phyloP scores from a whole-genome alignment of 139 green algal genomes.

The Coccomyxa sp. region DNA sequence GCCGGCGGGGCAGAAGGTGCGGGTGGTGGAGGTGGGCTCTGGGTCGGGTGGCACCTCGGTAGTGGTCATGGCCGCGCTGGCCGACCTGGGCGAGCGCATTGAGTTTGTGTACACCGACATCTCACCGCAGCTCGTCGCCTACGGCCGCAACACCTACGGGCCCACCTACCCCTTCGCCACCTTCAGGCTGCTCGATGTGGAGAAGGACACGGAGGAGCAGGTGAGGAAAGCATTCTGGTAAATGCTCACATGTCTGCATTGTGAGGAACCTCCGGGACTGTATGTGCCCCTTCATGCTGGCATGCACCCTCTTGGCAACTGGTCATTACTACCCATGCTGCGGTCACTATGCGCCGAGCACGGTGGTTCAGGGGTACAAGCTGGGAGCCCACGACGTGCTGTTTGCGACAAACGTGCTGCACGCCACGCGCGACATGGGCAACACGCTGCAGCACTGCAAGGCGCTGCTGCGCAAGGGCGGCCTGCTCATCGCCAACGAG shows the following conservation, averaged over 20 bases:
- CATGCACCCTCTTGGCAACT: no score
- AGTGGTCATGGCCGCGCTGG: conserved; percentile 3
- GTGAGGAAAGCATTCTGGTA: background rate
- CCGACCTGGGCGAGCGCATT: background rate
- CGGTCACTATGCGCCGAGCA: no score
- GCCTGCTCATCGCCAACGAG: conserved; percentile 15
- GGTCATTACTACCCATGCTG: no score
- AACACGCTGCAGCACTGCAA: conserved; percentile 12
- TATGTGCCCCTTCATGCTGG: no score
- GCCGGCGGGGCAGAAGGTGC: background rate
- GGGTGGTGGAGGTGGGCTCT: conserved; percentile 8
- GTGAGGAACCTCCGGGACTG: no score
- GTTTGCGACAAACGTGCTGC: conserved; percentile 15
- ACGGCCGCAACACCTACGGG: conserved; percentile 11
- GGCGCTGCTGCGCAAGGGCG: conserved; percentile 11
- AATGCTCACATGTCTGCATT: no score
- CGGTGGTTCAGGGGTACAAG: background rate
- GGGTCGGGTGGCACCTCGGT: conserved; percentile 7
- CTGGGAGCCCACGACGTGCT: background rate
- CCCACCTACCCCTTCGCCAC: background rate
- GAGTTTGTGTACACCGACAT: conserved; percentile 14
- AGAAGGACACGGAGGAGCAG: conserved; percentile 1
- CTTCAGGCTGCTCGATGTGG: conserved; percentile 10
- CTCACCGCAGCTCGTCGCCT: conserved; percentile 11
- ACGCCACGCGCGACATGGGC: conserved; percentile 10